phyloP scores from a whole-genome alignment of 2,329 filamentous ascomycete species.

The Purpureocillium lavendulum region DNA sequence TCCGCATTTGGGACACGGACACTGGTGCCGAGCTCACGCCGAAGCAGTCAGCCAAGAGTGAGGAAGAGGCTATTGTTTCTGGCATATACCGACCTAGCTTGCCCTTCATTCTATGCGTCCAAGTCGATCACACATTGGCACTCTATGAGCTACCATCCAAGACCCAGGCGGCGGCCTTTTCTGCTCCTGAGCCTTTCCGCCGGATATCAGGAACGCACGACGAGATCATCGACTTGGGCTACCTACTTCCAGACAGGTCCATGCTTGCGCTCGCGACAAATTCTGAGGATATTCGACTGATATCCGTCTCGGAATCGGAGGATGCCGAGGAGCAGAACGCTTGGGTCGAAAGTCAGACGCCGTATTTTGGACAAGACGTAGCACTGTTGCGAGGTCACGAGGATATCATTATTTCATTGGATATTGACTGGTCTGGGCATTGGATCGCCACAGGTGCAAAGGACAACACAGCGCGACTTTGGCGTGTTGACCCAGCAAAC shows the following conservation, averaged over 20 bases:
- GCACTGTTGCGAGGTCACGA: constrained; percentile 81
- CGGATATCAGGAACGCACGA: constrained; percentile 95
- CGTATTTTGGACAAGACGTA: constrained; percentile 85
- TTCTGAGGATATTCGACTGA: constrained; percentile 82
- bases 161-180: constrained; percentile 22
- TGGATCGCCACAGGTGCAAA: constrained; percentile 96
- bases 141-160: constrained; percentile 51
- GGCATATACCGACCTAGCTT: constrained; percentile 58
- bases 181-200: constrained; percentile 47
- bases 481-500: constrained; percentile 72
- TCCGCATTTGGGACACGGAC: constrained; percentile 77
- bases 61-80: constrained; percentile 61
- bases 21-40: constrained; percentile 71
- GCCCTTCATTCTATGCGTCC: constrained; percentile 69
- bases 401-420: constrained; percentile 91
- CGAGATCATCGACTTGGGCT: constrained; percentile 91
- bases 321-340: constrained; percentile 10
- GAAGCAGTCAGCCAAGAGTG: constrained; percentile 55
- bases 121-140: constrained; percentile 81
- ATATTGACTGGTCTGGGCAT: constrained; percentile 92
- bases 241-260: constrained; percentile 71
- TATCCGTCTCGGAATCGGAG: constrained; percentile 53
- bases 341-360: constrained; percentile 19
- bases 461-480: constrained; percentile 88
- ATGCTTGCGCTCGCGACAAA: constrained; percentile 89